phyloP scores from a whole-genome alignment of 2,329 filamentous ascomycete genomes.

The Podosphaera leucotricha region DNA sequence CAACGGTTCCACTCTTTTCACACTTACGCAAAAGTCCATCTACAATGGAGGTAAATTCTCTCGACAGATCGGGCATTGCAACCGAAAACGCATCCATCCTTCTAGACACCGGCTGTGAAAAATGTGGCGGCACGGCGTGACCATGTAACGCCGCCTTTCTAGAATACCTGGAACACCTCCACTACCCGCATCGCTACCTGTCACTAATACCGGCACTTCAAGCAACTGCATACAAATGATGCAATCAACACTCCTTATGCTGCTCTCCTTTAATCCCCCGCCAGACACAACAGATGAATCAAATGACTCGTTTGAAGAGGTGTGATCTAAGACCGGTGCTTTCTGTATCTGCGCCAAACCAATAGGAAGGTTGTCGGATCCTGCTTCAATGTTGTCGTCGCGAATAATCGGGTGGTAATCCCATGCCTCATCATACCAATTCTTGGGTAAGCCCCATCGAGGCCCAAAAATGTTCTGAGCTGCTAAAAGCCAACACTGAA shows the following conservation, averaged over 20 bases:
- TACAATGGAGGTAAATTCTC: constrained; percentile 71
- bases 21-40: neutral
- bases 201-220: constrained; percentile 59
- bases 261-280: constrained; percentile 21
- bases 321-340: constrained; percentile 7
- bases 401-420: constrained; percentile 85
- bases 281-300: neutral
- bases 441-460: constrained; percentile 56
- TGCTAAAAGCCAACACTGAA: constrained; percentile 57
- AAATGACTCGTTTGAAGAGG: constrained; percentile 5
- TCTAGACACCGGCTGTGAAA: constrained; percentile 85
- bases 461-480: constrained; percentile 72
- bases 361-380: constrained; percentile 42
- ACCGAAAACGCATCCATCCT: constrained; percentile 80
- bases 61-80: constrained; percentile 89
- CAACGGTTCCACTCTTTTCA: neutral
- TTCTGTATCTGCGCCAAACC: constrained; percentile 29
- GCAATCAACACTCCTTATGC: constrained; percentile 48
- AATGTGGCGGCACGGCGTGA: constrained; percentile 87
- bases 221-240: constrained; percentile 85
- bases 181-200: constrained; percentile 23
- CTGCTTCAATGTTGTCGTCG: constrained; percentile 60
- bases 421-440: constrained; percentile 53
- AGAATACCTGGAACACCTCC: constrained; percentile 43
- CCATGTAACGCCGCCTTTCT: constrained; percentile 74